phyloP scores from a whole-genome alignment of 805 yeast genomes.

The Hanseniaspora osmophila region DNA sequence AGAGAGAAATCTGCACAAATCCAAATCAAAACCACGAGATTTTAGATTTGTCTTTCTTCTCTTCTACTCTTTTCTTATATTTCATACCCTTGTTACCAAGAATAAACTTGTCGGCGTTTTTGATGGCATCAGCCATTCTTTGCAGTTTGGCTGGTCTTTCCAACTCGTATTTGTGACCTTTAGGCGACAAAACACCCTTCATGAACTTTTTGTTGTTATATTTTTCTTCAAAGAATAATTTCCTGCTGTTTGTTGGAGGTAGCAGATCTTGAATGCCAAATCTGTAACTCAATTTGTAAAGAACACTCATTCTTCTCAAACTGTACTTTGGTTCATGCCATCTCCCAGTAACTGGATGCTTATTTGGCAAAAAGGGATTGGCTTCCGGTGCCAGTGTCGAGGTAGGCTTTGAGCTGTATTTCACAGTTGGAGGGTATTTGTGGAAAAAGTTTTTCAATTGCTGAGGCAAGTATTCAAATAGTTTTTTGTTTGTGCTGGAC shows the following conservation, averaged over 20 bases:
- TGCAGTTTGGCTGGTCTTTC: slow-evolving; percentile 42
- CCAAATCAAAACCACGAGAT: slow-evolving; percentile 25
- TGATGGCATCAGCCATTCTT: slow-evolving; percentile 52
- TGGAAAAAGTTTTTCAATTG: slow-evolving; percentile 61
- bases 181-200: slow-evolving; percentile 65
- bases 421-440: slow-evolving; percentile 64
- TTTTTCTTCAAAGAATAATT: slow-evolving; percentile 68
- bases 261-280: slow-evolving; percentile 68
- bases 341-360: slow-evolving; percentile 65
- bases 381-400: slow-evolving; percentile 52
- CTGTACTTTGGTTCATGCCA: slow-evolving; percentile 71
- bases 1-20: neutral
- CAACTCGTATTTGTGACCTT: slow-evolving; percentile 73
- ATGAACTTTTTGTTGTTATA: slow-evolving; percentile 53
- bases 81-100: slow-evolving; percentile 47
- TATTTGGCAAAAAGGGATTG: slow-evolving; percentile 80
- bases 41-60: slow-evolving; percentile 22
- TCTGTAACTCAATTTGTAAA: slow-evolving; percentile 68
- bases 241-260: slow-evolving; percentile 35
- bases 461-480: slow-evolving; percentile 50
- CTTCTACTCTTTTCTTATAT: slow-evolving; percentile 31
- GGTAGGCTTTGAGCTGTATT: slow-evolving; percentile 52
- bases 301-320: slow-evolving; percentile 65
- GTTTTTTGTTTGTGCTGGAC: slow-evolving; percentile 7
- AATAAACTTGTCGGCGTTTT: slow-evolving; percentile 51